Evolutionary conservation across 2,329 filamentous ascomycete species (phyloP).

Genomic region (Ceratocystis lukuohia): DNA sequence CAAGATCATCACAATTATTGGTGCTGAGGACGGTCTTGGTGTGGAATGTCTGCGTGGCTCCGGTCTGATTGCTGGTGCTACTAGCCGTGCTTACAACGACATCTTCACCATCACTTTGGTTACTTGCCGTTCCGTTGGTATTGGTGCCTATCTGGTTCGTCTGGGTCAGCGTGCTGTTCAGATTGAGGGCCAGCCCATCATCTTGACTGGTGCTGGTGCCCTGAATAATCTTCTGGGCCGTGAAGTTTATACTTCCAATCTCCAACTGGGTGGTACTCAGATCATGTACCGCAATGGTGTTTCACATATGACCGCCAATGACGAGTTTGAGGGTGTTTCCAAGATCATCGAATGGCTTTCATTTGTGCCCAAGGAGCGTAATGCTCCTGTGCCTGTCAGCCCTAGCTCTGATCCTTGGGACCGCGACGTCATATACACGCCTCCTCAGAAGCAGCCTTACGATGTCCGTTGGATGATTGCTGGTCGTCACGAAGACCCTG

Average conservation of each 20-base stretch:
- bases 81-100: constrained; percentile 91
- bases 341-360: constrained; percentile 98
- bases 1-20: constrained; percentile 88
- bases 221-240: constrained; percentile 97
- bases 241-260: constrained; percentile 96
- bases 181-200: constrained; percentile 97
- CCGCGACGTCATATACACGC: constrained; percentile 75
- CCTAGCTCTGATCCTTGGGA: constrained; percentile 81
- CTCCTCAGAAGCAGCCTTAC: constrained; percentile 69
- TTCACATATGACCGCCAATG: constrained; percentile 93
- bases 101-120: constrained; percentile 98
- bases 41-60: constrained; percentile 95
- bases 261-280: constrained; percentile 98
- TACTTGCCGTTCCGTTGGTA: constrained; percentile 96
- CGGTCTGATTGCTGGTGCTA: constrained; percentile 94
- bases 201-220: constrained; percentile 89
- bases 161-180: constrained; percentile 97
- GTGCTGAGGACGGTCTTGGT: constrained; percentile 88
- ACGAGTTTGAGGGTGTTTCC: constrained; percentile 94
- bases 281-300: constrained; percentile 99
- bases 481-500: constrained; percentile 43
- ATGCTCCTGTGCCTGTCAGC: constrained; percentile 81
- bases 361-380: constrained; percentile 91
- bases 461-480: constrained; percentile 90
- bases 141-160: constrained; percentile 95